These are phyloP conservation scores for Neurospora sp. DNA, from an alignment of 495 filamentous ascomycete genomes.

Conservation along the genomic window DNA sequence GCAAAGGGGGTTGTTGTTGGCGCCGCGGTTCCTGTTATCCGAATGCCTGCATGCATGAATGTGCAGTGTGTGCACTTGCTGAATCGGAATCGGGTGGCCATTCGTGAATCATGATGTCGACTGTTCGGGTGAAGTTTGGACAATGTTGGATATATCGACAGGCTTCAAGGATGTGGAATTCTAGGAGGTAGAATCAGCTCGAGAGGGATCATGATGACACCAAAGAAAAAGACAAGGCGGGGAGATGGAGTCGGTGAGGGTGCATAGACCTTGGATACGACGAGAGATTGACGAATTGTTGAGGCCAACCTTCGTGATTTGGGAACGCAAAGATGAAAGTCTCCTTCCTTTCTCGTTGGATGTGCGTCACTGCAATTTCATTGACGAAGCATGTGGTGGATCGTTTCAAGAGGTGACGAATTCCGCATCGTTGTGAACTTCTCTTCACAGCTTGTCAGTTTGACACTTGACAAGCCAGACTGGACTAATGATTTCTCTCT, in stretches of 20 bases:
- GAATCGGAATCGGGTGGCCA: not conserved
- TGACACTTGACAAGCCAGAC: not conserved
- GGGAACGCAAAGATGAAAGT: not conserved
- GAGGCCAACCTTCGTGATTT: not conserved
- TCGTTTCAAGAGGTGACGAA: not conserved
- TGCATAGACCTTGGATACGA: not conserved
- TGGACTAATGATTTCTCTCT: not conserved
- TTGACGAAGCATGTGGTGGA: not conserved
- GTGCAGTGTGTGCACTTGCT: not conserved
- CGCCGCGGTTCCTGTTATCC: not conserved
- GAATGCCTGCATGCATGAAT: not conserved
- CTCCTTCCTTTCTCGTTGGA: not conserved
- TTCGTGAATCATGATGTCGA: not conserved
- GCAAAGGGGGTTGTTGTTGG: not conserved
- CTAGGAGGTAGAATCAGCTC: not conserved
- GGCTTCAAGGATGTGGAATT: not conserved
- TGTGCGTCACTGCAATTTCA: not conserved
- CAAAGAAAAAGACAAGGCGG: not conserved
- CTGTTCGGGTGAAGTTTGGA: not conserved
- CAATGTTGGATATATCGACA: not conserved
- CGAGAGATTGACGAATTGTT: not conserved
- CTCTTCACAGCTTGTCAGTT: not conserved
- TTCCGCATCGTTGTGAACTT: not conserved
- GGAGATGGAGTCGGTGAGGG: not conserved
- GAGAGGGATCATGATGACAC: not conserved